Evolutionary conservation across 192 early-diverging fungal species (phyloP).

Genomic region (Linderina pennispora): DNA sequence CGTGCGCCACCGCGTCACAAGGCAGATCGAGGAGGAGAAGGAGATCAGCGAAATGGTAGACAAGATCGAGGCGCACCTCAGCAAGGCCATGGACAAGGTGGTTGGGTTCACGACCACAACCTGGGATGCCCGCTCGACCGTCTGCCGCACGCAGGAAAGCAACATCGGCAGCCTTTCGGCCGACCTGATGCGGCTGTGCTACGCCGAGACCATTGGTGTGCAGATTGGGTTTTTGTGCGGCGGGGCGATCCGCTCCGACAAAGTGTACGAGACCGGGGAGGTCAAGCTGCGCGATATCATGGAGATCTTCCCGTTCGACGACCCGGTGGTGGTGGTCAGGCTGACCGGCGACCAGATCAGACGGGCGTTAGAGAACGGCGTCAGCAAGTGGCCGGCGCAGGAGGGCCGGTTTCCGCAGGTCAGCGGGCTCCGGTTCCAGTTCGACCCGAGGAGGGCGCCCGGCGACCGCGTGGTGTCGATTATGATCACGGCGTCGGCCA

Average conservation of each 20-base stretch:
- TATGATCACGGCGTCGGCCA: conserved; percentile 23
- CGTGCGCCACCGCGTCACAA: conserved; percentile 41
- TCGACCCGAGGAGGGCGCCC: conserved; percentile 47
- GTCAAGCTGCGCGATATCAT: conserved; percentile 58
- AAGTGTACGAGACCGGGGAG: conserved; percentile 45
- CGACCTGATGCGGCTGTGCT: conserved; percentile 55
- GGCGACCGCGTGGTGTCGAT: conserved; percentile 50
- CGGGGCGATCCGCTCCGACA: conserved; percentile 60
- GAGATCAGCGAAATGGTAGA: conserved; percentile 42
- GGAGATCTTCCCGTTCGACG: conserved; percentile 64
- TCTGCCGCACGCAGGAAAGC: conserved; percentile 54
- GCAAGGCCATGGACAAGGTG: conserved; percentile 45
- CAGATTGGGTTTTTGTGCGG: conserved; percentile 53
- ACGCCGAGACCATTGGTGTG: conserved; percentile 33
- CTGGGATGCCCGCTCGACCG: conserved; percentile 54
- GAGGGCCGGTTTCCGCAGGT: conserved; percentile 66
- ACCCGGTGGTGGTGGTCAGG: conserved; percentile 57
- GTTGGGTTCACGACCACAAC: conserved; percentile 49
- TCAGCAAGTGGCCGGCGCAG: conserved; percentile 61
- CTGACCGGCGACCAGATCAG: conserved; percentile 57
- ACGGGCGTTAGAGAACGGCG: conserved; percentile 57
- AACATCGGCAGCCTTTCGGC: conserved; percentile 57
- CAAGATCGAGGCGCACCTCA: conserved; percentile 44
- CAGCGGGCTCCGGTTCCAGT: conserved; percentile 56
- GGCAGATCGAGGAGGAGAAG: conserved; percentile 26